Conservation (phyloP, 768 basidiomycete genomes). For the Crassisporium funariophilum region DNA sequence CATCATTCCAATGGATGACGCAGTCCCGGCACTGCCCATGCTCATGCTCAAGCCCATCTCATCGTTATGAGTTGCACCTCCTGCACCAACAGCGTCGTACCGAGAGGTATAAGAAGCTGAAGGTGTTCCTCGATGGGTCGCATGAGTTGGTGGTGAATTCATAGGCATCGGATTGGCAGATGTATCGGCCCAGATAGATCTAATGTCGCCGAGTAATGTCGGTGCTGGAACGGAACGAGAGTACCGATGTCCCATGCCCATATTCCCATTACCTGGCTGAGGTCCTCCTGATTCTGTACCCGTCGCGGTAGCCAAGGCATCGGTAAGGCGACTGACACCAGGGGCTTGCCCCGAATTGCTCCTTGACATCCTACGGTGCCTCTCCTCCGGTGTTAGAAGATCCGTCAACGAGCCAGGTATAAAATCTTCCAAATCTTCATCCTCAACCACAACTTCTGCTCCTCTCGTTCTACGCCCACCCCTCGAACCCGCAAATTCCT, state of each 20-base stretch:
- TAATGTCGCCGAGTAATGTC: conserved; percentile 72
- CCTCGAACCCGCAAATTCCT: conserved; percentile 31
- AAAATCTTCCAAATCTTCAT: conserved; percentile 86
- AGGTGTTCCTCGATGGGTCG: conserved; percentile 45
- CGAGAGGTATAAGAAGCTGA: conserved; percentile 57
- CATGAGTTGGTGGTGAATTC: conserved; percentile 37
- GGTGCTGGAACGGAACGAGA: conserved; percentile 83
- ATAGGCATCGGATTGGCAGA: conserved; percentile 27
- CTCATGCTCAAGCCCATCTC: conserved; percentile 40
- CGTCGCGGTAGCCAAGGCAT: conserved; percentile 15
- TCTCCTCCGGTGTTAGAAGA: conserved; percentile 86
- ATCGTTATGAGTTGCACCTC: conserved; percentile 14
- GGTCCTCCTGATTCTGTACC: conserved; percentile 4
- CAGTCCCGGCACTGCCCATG: conserved; percentile 31
- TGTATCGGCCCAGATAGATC: conserved; percentile 79
- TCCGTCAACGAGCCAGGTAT: conserved; percentile 88
- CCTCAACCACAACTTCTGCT: conserved; percentile 55
- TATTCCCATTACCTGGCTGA: conserved; percentile 16
- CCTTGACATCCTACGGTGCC: conserved; percentile 78
- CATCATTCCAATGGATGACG: conserved; percentile 39
- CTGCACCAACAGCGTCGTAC: conserved; percentile 29
- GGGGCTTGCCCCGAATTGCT: conserved; percentile 53
- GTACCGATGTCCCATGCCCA: conserved; percentile 61
- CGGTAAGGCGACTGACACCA: conserved; percentile 18
- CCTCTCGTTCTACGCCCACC: conserved; percentile 17